Conservation (phyloP, 306 rosid species). For the Pachyrhizus erosus region DNA sequence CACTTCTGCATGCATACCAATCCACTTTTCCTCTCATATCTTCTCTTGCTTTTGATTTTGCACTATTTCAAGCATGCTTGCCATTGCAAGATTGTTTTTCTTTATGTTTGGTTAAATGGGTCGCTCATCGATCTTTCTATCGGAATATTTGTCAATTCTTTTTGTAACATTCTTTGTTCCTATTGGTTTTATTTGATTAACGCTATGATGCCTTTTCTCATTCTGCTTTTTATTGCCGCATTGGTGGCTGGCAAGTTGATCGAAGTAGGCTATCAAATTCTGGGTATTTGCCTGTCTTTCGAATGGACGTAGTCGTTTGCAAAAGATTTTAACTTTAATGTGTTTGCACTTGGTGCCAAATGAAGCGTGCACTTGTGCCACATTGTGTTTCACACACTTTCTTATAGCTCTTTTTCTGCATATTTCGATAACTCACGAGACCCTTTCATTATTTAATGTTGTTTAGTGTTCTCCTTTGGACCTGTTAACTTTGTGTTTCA, state of each 20-base stretch:
- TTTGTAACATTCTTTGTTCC: slow-evolving; percentile 14
- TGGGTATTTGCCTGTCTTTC: slow-evolving; percentile 29
- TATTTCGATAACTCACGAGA: slow-evolving; percentile 23
- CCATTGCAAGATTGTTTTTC: not conserved
- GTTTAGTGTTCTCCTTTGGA: slow-evolving; percentile 23
- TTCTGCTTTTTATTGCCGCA: slow-evolving; percentile 1
- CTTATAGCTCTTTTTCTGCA: slow-evolving; percentile 13
- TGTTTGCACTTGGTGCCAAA: slow-evolving; percentile 23
- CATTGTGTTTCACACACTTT: slow-evolving; percentile 43
- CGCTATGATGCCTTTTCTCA: not conserved
- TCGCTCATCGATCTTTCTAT: slow-evolving; percentile 52
- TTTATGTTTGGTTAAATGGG: slow-evolving; percentile 31
- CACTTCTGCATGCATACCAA: slow-evolving; percentile 37
- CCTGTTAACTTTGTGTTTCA: not conserved
- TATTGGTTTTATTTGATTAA: slow-evolving; percentile 5
- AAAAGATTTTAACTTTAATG: slow-evolving; percentile 1
- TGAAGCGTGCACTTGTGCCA: slow-evolving; percentile 33
- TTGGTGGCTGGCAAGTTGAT: slow-evolving; percentile 35
- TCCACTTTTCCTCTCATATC: not conserved
- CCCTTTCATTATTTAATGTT: slow-evolving; percentile 28
- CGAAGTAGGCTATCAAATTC: slow-evolving; percentile 16
- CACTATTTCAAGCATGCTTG: slow-evolving; percentile 1
- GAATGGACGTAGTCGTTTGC: slow-evolving; percentile 30
- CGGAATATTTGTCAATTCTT: not conserved
- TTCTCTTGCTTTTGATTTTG: slow-evolving; percentile 24